These are phyloP conservation scores for Aspergillus fumigatiaffinis DNA, from an alignment of 2,329 filamentous ascomycete species.

Conservation along the genomic window DNA sequence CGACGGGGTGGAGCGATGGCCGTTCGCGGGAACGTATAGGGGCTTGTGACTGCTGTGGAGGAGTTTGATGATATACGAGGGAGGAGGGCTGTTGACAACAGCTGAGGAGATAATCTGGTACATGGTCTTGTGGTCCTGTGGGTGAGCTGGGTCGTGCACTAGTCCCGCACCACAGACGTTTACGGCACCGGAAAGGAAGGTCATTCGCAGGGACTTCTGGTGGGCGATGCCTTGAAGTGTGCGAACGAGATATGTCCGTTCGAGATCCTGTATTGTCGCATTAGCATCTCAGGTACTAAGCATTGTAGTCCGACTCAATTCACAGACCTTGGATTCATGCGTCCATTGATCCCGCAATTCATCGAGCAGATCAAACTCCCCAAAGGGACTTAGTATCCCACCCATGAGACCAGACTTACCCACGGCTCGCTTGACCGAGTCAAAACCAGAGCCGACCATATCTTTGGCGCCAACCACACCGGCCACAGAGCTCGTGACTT, in stretches of 20 bases:
- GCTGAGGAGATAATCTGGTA: conserved; percentile 94
- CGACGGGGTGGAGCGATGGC: conserved; percentile 64
- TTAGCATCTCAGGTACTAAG: background rate
- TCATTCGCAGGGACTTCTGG: conserved; percentile 94
- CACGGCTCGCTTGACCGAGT: conserved; percentile 91
- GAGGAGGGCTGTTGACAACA: conserved; percentile 83
- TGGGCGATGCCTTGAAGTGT: conserved; percentile 93
- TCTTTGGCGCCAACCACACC: conserved; percentile 94
- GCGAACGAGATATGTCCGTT: conserved; percentile 92
- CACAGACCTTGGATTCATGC: conserved; percentile 77
- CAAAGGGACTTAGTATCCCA: conserved; percentile 90
- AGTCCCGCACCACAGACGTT: conserved; percentile 88
- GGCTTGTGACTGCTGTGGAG: conserved; percentile 86
- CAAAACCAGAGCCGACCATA: conserved; percentile 87
- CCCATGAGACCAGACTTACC: conserved; percentile 96
- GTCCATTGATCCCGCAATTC: conserved; percentile 97
- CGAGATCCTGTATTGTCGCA: conserved; percentile 62
- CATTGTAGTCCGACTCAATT: background rate
- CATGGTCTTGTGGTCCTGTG: conserved; percentile 97
- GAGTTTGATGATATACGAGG: conserved; percentile 82
- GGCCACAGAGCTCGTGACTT: conserved; percentile 90
- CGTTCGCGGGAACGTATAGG: conserved; percentile 87
- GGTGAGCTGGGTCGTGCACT: conserved; percentile 87
- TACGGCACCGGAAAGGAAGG: conserved; percentile 87
- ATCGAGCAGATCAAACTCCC: conserved; percentile 90